Evolutionary conservation across 2,329 filamentous ascomycete genomes (phyloP).

Genomic region (Fusarium camptoceras): DNA sequence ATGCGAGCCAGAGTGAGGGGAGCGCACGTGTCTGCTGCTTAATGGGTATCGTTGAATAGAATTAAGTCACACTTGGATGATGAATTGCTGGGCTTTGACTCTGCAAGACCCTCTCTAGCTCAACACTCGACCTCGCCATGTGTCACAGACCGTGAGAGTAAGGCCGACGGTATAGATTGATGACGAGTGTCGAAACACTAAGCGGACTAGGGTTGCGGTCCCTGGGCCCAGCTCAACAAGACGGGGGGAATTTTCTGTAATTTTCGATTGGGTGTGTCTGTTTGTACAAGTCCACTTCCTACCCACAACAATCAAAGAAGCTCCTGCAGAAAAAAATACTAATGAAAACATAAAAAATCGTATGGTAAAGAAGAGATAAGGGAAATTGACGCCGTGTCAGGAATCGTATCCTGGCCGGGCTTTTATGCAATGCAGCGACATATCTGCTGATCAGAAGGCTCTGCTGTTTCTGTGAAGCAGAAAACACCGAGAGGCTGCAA

Average conservation of each 20-base stretch:
- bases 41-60: constrained; percentile 46
- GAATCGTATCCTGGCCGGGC: constrained; percentile 13
- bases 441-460: constrained; percentile 3
- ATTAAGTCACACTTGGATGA: constrained; percentile 36
- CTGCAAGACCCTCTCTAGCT: constrained; percentile 19
- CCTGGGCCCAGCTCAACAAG: constrained; percentile 34
- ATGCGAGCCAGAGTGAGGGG: constrained; percentile 31
- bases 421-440: constrained; percentile 14
- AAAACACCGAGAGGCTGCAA: background rate
- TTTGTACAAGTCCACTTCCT: constrained; percentile 46
- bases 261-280: constrained; percentile 48
- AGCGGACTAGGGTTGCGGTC: constrained; percentile 38
- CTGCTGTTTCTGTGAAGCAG: constrained; percentile 15
- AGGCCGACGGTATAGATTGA: constrained; percentile 23
- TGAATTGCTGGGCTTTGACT: constrained; percentile 29
- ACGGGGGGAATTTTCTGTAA: constrained; percentile 31
- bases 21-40: constrained; percentile 52
- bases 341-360: constrained; percentile 10
- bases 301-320: constrained; percentile 44
- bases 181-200: constrained; percentile 39
- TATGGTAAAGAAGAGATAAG: constrained; percentile 8
- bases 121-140: constrained; percentile 18
- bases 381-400: constrained; percentile 15
- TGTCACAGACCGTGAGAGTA: constrained; percentile 15
- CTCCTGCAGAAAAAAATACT: constrained; percentile 10